Base-by-base conservation (phyloP, 345 rosid species). In the Camelina laxa region DNA sequence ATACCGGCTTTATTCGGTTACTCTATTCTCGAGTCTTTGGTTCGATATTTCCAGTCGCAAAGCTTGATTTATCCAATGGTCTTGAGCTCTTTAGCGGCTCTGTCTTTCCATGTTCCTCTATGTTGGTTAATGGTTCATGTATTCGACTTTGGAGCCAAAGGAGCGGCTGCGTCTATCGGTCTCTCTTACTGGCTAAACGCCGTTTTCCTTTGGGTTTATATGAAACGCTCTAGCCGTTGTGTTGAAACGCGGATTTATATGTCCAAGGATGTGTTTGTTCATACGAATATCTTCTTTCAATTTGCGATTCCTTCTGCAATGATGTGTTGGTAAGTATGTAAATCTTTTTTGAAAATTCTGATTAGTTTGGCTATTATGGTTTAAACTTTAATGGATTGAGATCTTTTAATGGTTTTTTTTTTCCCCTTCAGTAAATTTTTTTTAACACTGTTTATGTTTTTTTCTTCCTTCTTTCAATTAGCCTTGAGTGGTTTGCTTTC, bases 401-500 rank as follows among this genome's bases (percentile, higher is more conserved):
- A 24, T 24, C 27, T 24, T 24, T 24, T 24, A 24, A 3, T 24
- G 7, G 44, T 11, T 11, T 36, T 19, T 27, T 58, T 24, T 15
- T n/a, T n/a, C n/a, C 15, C 33, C 2, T 44, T 45, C n/a, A 20
- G 33, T 33, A 42, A 12, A 12, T 6, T 6, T 31, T 4, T 27
- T 15, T 10, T 27, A 19, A 19, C 54, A 45, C 30, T 22, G 22
- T 11, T 14, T 54, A 27, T 17, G 7, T 42, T 54, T 31, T 27
- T 17, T 51, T 72, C 24, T 22, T 19, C 13, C 1, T 61, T 41
- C 31, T 22, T 5, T 50, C 2, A 20, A 67, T 24, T 70, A 88
- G 92, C 83, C 85, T 86, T 53, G 89, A 86, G 69, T 86, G 90
- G 89, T 86, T 88, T 81, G 86, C 92, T 63, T 86, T 67, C 68